Base-by-base conservation (phyloP, 345 rosid species). In the Geranium brycei region DNA sequence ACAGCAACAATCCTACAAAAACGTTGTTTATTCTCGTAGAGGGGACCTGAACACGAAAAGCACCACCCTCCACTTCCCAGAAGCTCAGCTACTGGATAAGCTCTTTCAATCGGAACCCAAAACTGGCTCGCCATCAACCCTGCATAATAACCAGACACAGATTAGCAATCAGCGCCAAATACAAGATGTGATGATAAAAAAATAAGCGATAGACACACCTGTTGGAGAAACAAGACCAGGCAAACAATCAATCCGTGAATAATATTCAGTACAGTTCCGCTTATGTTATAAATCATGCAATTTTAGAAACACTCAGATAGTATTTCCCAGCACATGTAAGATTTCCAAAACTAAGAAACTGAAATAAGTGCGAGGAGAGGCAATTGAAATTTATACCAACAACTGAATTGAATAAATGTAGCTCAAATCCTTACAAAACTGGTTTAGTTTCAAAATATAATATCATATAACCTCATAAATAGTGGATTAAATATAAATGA, bases 31-130 rank as follows among this genome's bases (percentile, higher is more conserved):
- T 5, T 5, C 51, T 4, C 41, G 7, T 35, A 35, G 7, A 3
- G 7, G 41, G 7, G 41, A 35, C 4, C 10, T 56, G 1, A 41
- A 41, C 51, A 89, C 7, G 87, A 70, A 74, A 92, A 41, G 51
- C 51, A 41, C 51, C 10, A 41, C 7, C 51, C 8, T 41, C 51
- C 51, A 5, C 51, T 41, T 41, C 13, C 1, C 51, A 35, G 7
- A 35, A 35, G 41, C 41, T 35, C 41, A 35, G 41, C 41, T 35
- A 7, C 41, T 35, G 41, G 7, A 41, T 5, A 41, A 1, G 51
- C 51, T 41, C 51, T 5, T 41, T 41, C 51, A 41, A 41, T 11
- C 10, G 8, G 38, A 41, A 41, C 51, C 13, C 51, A 41, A 8
- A 41, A 5, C 51, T 32, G 51, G 10, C 51, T 41, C 51, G 10